Evolutionary conservation across 257 asterid species (phyloP), one percentile per base, ranked within the genome.

Genomic region (Capsicum baccatum): DNA sequence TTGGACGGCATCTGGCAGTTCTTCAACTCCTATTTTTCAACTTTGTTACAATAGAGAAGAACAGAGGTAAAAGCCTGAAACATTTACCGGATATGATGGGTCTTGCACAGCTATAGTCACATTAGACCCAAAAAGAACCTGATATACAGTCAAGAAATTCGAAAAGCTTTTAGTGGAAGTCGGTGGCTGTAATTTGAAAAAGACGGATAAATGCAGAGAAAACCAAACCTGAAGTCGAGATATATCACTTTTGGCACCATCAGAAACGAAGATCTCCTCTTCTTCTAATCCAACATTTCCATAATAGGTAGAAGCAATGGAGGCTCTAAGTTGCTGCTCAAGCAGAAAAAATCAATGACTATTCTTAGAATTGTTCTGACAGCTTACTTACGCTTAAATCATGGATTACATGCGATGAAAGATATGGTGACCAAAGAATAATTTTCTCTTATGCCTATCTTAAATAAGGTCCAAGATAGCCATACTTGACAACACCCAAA

Each of bases 191-290:
- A 58, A 60, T 48, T 19, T 76, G 48, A 26, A 54, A 21, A 54
- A 54, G 48, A 37, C 16, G 50, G 15, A 3, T 26, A 26, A 15
- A 78, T 78, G 47, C 33, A 78, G 82, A 54, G 50, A 7, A 86
- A 68, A 68, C 19, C 84, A 82, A 79, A 97, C 99, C 97, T 97
- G 98, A 83, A 95, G 95, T 84, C 98, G 95, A 80, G 98, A 97
- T 89, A 97, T 95, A 88, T 97, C 99, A 88, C 99, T 95, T 87
- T 97, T 97, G 58, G 99, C 99, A 59, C 99, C 99, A 91, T 97
- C 98, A 19, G 99, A 97, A 57, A 95, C 99, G 81, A 97, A 97
- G 83, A 97, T 92, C 90, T 97, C 99, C 85, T 91, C 93, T 89
- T 89, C 97, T 83, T 92, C 97, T 63, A 95, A 88, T 84, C 97